Percentiles rank a stretch among this genome's conserved stretches.
These are phyloP conservation scores for Lentinula boryana DNA, from an alignment of 768 basidiomycete species.

Conservation along the genomic window DNA sequence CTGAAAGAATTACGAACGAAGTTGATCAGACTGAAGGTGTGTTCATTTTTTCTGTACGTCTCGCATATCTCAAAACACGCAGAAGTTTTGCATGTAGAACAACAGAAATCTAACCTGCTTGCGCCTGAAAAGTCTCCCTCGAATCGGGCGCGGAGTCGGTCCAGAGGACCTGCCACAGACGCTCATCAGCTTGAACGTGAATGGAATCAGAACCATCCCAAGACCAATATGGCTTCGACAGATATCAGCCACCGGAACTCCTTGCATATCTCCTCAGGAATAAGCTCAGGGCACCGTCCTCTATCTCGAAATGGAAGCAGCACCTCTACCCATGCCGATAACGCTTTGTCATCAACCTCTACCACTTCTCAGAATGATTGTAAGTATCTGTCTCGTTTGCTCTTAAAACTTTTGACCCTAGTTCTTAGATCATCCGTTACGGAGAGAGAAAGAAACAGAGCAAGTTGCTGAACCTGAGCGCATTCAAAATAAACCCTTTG, in stretches of 20 bases:
- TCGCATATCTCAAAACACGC: background rate
- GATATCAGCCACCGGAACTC: constrained; percentile 16
- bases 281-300: background rate
- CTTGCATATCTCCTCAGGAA: constrained; percentile 10
- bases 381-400: constrained; percentile 22
- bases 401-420: background rate
- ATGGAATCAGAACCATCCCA: constrained; percentile 32
- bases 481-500: constrained; percentile 43
- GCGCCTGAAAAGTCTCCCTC: background rate
- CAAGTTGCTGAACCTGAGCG: constrained; percentile 43
- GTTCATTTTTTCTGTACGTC: background rate
- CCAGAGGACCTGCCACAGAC: background rate
- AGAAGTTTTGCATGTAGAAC: background rate
- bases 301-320: background rate
- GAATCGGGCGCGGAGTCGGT: background rate
- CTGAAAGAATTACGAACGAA: background rate
- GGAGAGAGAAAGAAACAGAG: constrained; percentile 36
- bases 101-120: background rate
- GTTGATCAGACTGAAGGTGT: background rate
- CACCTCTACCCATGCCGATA: constrained; percentile 22
- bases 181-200: constrained; percentile 27
- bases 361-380: constrained; percentile 46
- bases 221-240: constrained; percentile 13
- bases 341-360: constrained; percentile 36
- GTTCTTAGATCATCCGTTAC: constrained; percentile 38